Base-by-base conservation (phyloP, 352 stramenopile species). In the Pythium volutum region DNA sequence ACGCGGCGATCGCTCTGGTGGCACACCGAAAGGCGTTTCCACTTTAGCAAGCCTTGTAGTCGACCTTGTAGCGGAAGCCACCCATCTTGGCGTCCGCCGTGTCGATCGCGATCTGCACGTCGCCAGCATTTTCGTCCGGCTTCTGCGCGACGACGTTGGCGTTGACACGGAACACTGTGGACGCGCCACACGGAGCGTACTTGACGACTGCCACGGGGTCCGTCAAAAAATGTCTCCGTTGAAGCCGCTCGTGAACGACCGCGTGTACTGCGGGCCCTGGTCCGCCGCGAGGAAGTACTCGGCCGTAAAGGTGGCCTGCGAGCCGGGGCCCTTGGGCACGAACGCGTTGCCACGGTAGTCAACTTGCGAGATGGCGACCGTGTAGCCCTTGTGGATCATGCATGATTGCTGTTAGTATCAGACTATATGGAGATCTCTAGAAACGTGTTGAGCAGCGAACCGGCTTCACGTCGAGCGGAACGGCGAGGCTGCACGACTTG, bases 211-310 rank as follows among this genome's bases (percentile, higher is more conserved):
- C 69, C 5, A 78, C 70, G 2, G 64, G 66, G 11, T 54, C 47
- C 7, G 47, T 42, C 9, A 26, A n/a, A 54, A 54, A 23, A 82
- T 64, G 41, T 78, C 68, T 47, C 80, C 69, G 53, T 63, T 74
- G 41, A 84, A 74, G 1, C 70, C 65, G 3, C 61, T 38, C 2
- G 27, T 18, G 50, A 75, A 83, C 27, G 64, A 74, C 43, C 79
- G 55, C 42, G 49, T 55, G 12, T 61, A 63, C 1, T 62, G 41
- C 8, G 75, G 75, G 5, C 75, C 75, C 20, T 69, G 67, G 22
- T 76, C 63, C 12, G 72, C 75, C n/a, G 72, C 75, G 29, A 83
- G 77, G 65, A 77, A 83, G 54, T 83, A 83, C 59, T 83, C 73
- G 25, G 72, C 72, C 46, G 79, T 63, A 49, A 80, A 83, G 46